phyloP scores from a whole-genome alignment of 75 land plant species.

The Pinus taeda region DNA sequence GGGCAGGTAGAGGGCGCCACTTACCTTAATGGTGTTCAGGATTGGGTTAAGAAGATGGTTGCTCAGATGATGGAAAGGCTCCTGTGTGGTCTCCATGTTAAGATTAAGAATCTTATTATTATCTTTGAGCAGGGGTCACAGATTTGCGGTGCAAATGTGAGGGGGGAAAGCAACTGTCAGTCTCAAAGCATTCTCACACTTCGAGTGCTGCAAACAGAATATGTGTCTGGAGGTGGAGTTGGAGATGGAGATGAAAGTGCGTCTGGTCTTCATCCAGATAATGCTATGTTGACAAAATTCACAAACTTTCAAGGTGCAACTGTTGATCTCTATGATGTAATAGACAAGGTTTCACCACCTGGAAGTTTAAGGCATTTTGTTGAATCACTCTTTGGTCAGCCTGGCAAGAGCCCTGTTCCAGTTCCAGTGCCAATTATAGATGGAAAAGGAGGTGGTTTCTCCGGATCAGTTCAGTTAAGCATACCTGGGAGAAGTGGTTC shows the following conservation, averaged over 20 bases:
- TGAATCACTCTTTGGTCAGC: conserved; percentile 11
- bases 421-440: too few relatives aligned
- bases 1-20: conserved; percentile 13
- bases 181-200: conserved; percentile 33
- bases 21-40: conserved; percentile 49
- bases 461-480: conserved; percentile 67
- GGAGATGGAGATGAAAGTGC: background rate
- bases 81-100: conserved; percentile 68
- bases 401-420: conserved; percentile 5
- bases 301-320: conserved; percentile 62
- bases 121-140: conserved; percentile 47
- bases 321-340: conserved; percentile 55
- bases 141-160: background rate
- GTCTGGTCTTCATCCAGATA: conserved; percentile 20
- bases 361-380: background rate
- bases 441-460: conserved; percentile 35
- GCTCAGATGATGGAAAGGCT: conserved; percentile 71
- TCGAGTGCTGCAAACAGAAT: conserved; percentile 59
- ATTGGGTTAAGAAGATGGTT: conserved; percentile 77
- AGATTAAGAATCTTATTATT: conserved; percentile 57
- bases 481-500: conserved; percentile 84
- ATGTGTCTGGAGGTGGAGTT: conserved; percentile 44
- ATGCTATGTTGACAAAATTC: conserved; percentile 47
- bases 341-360: background rate
- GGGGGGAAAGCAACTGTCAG: conserved; percentile 9